Evolutionary conservation across 768 basidiomycete species (phyloP).

Genomic region (Trametes maxima): DNA sequence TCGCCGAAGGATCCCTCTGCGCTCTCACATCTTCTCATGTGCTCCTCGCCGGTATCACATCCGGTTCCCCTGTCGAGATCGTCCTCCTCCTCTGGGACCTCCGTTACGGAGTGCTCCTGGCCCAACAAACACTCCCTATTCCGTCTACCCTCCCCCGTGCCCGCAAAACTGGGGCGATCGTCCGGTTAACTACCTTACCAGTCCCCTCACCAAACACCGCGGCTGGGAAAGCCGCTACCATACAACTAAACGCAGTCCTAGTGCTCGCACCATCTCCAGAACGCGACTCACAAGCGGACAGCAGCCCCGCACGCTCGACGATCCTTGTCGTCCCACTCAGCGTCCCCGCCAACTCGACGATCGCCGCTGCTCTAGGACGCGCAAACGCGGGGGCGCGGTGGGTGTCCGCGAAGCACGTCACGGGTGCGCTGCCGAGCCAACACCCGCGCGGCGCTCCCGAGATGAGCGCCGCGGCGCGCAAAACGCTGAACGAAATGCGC

Average conservation of each 20-base stretch:
- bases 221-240: neutral
- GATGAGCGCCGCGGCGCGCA: conserved; percentile 30
- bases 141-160: conserved; percentile 30
- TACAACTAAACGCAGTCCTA: conserved; percentile 22
- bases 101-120: conserved; percentile 37
- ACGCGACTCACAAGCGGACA: conserved; percentile 9
- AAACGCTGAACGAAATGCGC: conserved; percentile 42
- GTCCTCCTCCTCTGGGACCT: conserved; percentile 38
- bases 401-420: conserved; percentile 35
- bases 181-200: conserved; percentile 19
- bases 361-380: conserved; percentile 64
- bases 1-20: conserved; percentile 28
- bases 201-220: neutral
- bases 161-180: conserved; percentile 23
- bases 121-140: conserved; percentile 29
- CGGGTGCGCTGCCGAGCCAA: conserved; percentile 6
- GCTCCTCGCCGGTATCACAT: conserved; percentile 30
- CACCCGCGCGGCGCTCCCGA: conserved; percentile 3
- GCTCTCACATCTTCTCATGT: conserved; percentile 35
- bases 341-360: conserved; percentile 56
- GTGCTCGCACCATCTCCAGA: conserved; percentile 22
- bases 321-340: conserved; percentile 62
- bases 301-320: conserved; percentile 41
- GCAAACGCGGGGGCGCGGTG: conserved; percentile 47
- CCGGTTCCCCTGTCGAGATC: conserved; percentile 27